Conservation (phyloP, 306 rosid genomes). For the Vigna unguiculata region DNA sequence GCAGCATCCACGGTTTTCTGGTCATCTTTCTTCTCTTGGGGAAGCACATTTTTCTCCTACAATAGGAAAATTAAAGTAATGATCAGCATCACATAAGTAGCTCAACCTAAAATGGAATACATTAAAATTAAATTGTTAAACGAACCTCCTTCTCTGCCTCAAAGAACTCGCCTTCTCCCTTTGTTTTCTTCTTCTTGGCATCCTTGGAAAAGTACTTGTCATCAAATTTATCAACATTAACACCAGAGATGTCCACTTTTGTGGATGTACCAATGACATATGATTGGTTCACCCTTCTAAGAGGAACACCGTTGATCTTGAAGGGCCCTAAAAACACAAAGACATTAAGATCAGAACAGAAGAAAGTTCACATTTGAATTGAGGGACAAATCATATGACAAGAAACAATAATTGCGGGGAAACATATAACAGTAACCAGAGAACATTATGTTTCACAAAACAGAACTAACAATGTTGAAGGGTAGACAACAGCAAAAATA, state of each 20-base stretch:
- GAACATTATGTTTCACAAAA: neutral
- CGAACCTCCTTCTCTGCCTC: conserved; percentile 67
- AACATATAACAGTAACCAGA: neutral
- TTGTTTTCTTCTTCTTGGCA: conserved; percentile 56
- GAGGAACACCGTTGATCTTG: conserved; percentile 72
- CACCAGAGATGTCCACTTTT: conserved; percentile 58
- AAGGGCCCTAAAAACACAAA: conserved; percentile 57
- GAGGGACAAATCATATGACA: neutral
- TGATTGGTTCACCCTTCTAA: conserved; percentile 67
- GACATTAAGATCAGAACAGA: neutral
- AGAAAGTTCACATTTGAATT: neutral
- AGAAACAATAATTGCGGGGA: neutral
- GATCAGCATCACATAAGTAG: neutral
- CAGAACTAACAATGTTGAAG: neutral
- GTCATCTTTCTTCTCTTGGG: conserved; percentile 74
- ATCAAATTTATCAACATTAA: conserved; percentile 55
- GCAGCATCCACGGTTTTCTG: conserved; percentile 68
- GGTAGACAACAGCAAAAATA: neutral
- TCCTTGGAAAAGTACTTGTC: conserved; percentile 65
- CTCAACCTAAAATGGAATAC: neutral
- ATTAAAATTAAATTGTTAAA: neutral
- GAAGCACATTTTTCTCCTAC: conserved; percentile 67
- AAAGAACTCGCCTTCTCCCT: conserved; percentile 65
- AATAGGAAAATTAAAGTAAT: neutral
- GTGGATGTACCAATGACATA: conserved; percentile 68